phyloP scores from a whole-genome alignment of 2,329 filamentous ascomycete species.

The Apiospora saccharicola region DNA sequence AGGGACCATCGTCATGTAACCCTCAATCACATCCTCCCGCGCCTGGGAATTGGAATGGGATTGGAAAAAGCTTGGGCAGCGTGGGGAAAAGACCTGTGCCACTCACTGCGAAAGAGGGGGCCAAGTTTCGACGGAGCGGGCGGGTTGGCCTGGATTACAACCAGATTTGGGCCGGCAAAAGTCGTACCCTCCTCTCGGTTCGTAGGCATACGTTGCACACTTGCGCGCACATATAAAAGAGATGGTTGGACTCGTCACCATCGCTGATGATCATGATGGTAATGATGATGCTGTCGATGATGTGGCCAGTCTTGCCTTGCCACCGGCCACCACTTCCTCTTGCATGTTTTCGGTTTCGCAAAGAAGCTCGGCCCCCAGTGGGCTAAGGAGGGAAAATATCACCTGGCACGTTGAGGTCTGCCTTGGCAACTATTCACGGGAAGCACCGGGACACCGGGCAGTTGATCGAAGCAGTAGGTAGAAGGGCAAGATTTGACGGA shows the following conservation, averaged over 20 bases:
- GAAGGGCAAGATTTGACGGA: too few relatives aligned
- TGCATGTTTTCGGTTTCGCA: not conserved
- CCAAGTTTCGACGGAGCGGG: not conserved
- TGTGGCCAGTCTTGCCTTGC: not conserved
- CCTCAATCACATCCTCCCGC: not conserved
- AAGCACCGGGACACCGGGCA: not conserved
- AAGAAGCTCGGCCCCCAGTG: not conserved
- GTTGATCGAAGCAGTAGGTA: not conserved
- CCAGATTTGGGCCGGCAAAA: not conserved
- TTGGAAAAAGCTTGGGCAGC: not conserved
- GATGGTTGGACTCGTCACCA: not conserved
- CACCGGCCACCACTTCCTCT: not conserved
- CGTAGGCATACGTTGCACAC: not conserved
- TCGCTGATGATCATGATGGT: not conserved
- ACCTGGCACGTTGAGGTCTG: not conserved
- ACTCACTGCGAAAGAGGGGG: not conserved
- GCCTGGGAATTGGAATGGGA: not conserved
- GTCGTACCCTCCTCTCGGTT: not conserved
- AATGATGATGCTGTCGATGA: not conserved
- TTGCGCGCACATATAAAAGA: slow-evolving; percentile 1
- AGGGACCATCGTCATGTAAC: not conserved
- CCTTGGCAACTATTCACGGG: not conserved
- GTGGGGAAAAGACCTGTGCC: slow-evolving; percentile 5
- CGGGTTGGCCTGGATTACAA: not conserved
- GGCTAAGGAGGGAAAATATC: not conserved